phyloP scores from a whole-genome alignment of 2,329 filamentous ascomycete species.

The Trichoderma harzianum region DNA sequence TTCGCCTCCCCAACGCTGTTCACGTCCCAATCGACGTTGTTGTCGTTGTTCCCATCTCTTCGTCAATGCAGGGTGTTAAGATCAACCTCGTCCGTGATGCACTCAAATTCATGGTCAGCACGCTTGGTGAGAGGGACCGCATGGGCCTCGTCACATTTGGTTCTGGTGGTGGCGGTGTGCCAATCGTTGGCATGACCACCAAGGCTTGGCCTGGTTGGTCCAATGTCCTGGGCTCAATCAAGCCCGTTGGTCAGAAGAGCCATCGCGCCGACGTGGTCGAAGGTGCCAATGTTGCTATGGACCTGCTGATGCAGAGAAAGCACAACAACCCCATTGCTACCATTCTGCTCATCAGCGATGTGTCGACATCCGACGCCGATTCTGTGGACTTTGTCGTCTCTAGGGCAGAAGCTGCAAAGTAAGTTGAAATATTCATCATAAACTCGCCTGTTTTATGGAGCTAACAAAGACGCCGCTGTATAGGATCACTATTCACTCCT shows the following conservation, averaged over 20 bases:
- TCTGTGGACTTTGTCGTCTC: conserved; percentile 98
- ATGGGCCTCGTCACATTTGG: conserved; percentile 98
- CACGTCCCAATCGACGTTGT: conserved; percentile 95
- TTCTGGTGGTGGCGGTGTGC: conserved; percentile 87
- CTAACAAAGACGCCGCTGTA: conserved; percentile 17
- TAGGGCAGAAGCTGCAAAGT: conserved; percentile 94
- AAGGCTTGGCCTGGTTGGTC: conserved; percentile 92
- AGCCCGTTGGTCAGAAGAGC: conserved; percentile 94
- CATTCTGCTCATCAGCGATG: conserved; percentile 96
- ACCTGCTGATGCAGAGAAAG: conserved; percentile 95
- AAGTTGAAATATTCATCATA: conserved; percentile 37
- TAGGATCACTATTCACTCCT: conserved; percentile 91
- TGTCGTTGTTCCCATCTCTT: conserved; percentile 93
- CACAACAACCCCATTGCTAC: conserved; percentile 92
- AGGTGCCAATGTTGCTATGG: conserved; percentile 97
- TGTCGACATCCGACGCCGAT: conserved; percentile 87
- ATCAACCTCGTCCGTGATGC: conserved; percentile 92
- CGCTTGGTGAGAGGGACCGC: conserved; percentile 85
- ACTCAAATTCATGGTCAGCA: conserved; percentile 85
- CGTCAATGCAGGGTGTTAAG: conserved; percentile 99
- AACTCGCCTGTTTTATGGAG: conserved; percentile 20
- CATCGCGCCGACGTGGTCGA: conserved; percentile 95
- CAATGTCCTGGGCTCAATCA: conserved; percentile 80
- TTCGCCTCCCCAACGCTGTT: conserved; percentile 48
- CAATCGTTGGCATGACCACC: conserved; percentile 96